phyloP scores from a whole-genome alignment of 2,329 filamentous ascomycete genomes.

The Myriosclerotinia curreyana region DNA sequence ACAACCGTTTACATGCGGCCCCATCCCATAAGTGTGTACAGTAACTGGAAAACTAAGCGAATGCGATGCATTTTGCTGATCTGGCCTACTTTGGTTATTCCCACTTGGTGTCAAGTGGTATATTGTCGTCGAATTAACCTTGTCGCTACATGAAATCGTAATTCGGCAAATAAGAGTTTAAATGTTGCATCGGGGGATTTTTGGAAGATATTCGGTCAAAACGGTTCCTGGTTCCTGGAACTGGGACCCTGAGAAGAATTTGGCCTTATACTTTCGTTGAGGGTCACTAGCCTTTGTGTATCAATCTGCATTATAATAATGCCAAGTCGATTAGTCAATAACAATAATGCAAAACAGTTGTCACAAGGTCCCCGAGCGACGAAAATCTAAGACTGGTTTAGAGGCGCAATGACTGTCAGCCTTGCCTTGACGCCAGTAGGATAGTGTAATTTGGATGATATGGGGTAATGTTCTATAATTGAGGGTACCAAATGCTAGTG shows the following conservation, averaged over 20 bases:
- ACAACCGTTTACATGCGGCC: not conserved
- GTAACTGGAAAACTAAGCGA: too few species aligned
- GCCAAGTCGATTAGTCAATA: too few species aligned
- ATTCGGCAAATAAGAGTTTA: not conserved
- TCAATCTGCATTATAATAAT: too few species aligned
- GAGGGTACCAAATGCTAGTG: not conserved
- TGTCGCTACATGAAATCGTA: not conserved
- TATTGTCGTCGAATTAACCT: slow-evolving; percentile 8
- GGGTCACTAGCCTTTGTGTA: not conserved
- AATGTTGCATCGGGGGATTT: not conserved
- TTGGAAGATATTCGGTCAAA: not conserved
- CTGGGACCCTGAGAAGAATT: not conserved
- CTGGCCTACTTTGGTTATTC: not conserved
- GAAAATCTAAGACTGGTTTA: not conserved
- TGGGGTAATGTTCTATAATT: slow-evolving; percentile 2
- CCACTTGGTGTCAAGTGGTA: not conserved
- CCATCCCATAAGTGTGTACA: too few species aligned
- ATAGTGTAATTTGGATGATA: not conserved
- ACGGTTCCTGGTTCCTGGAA: slow-evolving; percentile 8
- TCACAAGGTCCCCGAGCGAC: slow-evolving; percentile 17
- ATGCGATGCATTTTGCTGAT: not conserved
- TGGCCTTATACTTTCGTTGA: not conserved
- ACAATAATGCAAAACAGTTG: not conserved
- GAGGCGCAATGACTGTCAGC: slow-evolving; percentile 16
- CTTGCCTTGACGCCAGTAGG: slow-evolving; percentile 19